These are phyloP conservation scores for Neospermospora avenae DNA, from an alignment of 2,329 filamentous ascomycete genomes.

Conservation along the genomic window DNA sequence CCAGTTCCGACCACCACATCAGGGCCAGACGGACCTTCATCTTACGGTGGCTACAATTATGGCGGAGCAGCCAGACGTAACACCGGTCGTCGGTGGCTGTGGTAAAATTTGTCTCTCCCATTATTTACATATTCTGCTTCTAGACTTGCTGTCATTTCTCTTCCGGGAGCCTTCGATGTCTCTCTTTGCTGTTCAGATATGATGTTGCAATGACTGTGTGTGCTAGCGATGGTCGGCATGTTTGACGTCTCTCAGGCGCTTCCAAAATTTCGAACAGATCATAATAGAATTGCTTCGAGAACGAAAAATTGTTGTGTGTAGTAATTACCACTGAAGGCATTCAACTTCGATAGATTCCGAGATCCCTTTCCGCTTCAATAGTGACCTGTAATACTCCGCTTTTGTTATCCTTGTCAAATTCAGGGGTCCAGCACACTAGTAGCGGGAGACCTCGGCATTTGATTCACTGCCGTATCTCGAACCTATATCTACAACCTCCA, in stretches of 20 bases:
- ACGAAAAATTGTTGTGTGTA: background rate
- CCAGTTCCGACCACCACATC: conserved; percentile 1
- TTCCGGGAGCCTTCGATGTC: conserved; percentile 3
- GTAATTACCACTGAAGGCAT: background rate
- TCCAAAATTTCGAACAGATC: background rate
- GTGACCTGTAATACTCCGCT: background rate
- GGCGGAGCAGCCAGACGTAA: conserved; percentile 2
- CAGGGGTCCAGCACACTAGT: background rate
- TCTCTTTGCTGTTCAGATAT: conserved; percentile 6
- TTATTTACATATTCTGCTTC: conserved; percentile 21
- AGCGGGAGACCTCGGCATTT: background rate
- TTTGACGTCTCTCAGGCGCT: background rate
- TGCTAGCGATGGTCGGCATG: background rate
- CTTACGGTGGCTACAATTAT: conserved; percentile 1
- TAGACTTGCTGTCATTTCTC: conserved; percentile 22
- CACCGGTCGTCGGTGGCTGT: conserved; percentile 11
- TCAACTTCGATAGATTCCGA: background rate
- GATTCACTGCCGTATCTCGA: background rate
- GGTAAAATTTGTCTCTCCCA: conserved; percentile 12
- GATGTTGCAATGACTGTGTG: conserved; percentile 13
- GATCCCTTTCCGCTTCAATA: background rate
- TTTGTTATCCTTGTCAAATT: background rate
- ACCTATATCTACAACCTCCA: background rate
- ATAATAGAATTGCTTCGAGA: background rate
- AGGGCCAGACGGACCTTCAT: background rate